These are phyloP conservation scores for Xylariaceae sp. DNA, from an alignment of 2,329 filamentous ascomycete genomes.

Conservation along the genomic window DNA sequence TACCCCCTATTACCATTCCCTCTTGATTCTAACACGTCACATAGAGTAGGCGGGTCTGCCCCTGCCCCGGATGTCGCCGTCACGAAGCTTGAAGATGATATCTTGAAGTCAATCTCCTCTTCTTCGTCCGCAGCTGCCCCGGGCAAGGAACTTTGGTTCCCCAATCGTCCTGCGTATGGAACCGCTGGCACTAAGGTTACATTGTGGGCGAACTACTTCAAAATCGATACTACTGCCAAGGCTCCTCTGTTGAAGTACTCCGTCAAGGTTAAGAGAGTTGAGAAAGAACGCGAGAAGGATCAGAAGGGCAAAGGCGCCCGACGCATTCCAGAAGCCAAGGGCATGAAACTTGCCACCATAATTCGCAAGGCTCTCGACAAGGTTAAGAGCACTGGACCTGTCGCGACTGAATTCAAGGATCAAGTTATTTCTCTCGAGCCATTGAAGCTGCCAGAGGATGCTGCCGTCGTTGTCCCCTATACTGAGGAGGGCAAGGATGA, in stretches of 20 bases:
- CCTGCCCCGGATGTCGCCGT: constrained; percentile 29
- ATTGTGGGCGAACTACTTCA: constrained; percentile 54
- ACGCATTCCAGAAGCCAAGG: constrained; percentile 34
- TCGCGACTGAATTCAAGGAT: constrained; percentile 48
- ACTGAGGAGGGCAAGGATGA: constrained; percentile 34
- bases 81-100: constrained; percentile 38
- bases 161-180: constrained; percentile 47
- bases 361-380: constrained; percentile 36
- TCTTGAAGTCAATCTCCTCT: constrained; percentile 33
- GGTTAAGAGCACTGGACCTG: constrained; percentile 32
- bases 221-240: constrained; percentile 36
- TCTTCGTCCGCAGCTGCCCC: constrained; percentile 16
- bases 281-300: constrained; percentile 11
- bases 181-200: constrained; percentile 37
- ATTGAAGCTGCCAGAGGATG: constrained; percentile 35
- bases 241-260: constrained; percentile 41
- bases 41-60: constrained; percentile 12
- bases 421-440: constrained; percentile 40
- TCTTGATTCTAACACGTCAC: constrained; percentile 8
- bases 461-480: constrained; percentile 36
- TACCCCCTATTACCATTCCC: background rate
- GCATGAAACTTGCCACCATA: constrained; percentile 41
- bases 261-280: constrained; percentile 32
- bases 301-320: constrained; percentile 19
- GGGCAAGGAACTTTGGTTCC: constrained; percentile 32